Base-by-base conservation (phyloP, 2,329 filamentous ascomycete species). In the Lasiodiplodia gonubiensis region DNA sequence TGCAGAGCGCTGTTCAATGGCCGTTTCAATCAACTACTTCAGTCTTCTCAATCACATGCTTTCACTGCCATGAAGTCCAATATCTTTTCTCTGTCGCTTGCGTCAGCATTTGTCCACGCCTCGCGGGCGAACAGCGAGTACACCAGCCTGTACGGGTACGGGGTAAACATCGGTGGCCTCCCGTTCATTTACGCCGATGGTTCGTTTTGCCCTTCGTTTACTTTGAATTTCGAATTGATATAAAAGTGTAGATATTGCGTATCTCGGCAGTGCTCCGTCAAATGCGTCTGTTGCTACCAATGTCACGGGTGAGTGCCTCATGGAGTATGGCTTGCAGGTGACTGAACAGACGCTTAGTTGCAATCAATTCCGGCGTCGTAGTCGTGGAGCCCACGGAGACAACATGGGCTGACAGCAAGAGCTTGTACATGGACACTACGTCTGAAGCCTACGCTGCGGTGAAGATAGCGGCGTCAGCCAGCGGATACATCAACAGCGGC, bases 151-250 rank as follows among this genome's bases (percentile, higher is more conserved):
- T 66, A 49, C 42, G 64, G 37, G 7, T 66, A 66, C 21, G 53
- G 64, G 3, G n/a, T 46, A 4, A 54, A 48, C 3, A 66, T 66
- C 2, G 53, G 64, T 18, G 64, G 64, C 21, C 46, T 66, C 2
- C 54, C 53, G 3, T 25, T 60, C 46, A 51, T 52, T 25, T 60
- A 66, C 16, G 64, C 54, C 14, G 64, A 66, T n/a, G 64, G 64
- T 53, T 11, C 3, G 54, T 37, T 8, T 16, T 12, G 7, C 18
- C n/a, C n/a, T 3, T 18, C 18, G 35, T 25, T 16, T 25, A 18
- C 35, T 4, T 55, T 6, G 7, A 21, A 33, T 16, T 27, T 18
- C 39, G 3, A 16, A 42, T n/a, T 65, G 21, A 65, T 51, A 54
- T 8, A 25, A 25, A 14, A 14, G 4, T 8, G 14, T 12, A 66